phyloP scores from a whole-genome alignment of 2,329 filamentous ascomycete genomes.

The Sclerotinia borealis region DNA sequence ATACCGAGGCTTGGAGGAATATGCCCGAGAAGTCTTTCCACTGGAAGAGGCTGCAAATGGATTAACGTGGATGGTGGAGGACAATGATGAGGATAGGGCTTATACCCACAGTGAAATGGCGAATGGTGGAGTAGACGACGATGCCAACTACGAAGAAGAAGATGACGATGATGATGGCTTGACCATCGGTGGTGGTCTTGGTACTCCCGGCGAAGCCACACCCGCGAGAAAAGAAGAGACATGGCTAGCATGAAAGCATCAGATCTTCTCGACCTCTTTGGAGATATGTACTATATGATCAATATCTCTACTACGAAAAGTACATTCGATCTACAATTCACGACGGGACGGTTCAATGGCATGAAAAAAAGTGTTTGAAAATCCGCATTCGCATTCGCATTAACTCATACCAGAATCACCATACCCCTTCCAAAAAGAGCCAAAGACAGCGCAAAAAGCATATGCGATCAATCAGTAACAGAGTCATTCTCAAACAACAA shows the following conservation, averaged over 20 bases:
- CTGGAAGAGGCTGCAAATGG: constrained; percentile 94
- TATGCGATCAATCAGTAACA: not conserved
- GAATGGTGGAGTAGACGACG: constrained; percentile 28
- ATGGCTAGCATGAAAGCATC: constrained; percentile 27
- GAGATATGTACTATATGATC: not conserved
- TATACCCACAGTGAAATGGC: constrained; percentile 17
- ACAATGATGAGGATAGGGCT: constrained; percentile 32
- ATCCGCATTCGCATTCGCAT: no score
- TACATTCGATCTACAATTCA: not conserved
- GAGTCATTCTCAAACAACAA: not conserved
- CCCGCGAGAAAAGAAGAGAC: constrained; percentile 30
- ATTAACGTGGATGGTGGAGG: constrained; percentile 78
- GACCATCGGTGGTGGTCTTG: constrained; percentile 25
- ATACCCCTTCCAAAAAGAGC: not conserved
- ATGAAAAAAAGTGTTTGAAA: not conserved
- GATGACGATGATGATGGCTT: constrained; percentile 45
- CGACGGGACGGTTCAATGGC: not conserved
- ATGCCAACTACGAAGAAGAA: constrained; percentile 32
- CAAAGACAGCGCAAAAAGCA: not conserved
- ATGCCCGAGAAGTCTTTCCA: constrained; percentile 88
- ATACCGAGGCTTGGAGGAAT: constrained; percentile 85
- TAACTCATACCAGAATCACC: not conserved
- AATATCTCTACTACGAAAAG: not conserved
- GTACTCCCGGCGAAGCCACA: constrained; percentile 21
- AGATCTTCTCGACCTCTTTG: not conserved